Base-by-base conservation (phyloP, 257 asterid species). In the Solanum piurae region DNA sequence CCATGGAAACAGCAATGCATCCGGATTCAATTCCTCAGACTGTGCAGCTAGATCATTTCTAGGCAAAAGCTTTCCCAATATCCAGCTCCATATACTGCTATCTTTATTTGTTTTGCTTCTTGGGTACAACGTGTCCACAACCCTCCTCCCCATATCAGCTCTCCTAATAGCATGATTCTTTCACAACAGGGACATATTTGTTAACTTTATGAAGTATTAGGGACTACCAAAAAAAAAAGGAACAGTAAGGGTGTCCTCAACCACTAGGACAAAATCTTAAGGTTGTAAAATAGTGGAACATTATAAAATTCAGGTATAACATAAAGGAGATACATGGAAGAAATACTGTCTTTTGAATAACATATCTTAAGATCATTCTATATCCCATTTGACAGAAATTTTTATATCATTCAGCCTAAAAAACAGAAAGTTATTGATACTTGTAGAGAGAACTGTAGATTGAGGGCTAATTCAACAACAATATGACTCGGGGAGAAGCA, bases 161-260 rank as follows among this genome's bases (percentile, higher is more conserved):
- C 93, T 94, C 92, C 99, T 92, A 90, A 97, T 93, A 88, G 98
- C 98, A 92, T 97, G 98, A 91, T 97, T 97, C 99, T 97, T 90
- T 71, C 58, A 89, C 83, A 91, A 66, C 86, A 79, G 85, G 31
- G 86, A 69, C 85, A 84, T 18, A 86, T 31, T 73, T 23, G 77
- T 89, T 75, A 87, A 86, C 80, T 80, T 76, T 69, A 90, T 83
- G 71, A 83, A 84, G 76, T 29, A 82, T 13, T 29, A 49, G 20
- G 44, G 6, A 29, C n/a, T 29, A 23, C 85, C 21, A 44, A 44
- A 79, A 25, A 29, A 46, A 79, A 49, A 29, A 23, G 13, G n/a
- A 49, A 44, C 69, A 82, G 42, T 49, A 49, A 82, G 10, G 42
- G 69, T 29, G 69, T 18, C 69, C 69, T 38, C 83, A 64, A 73